Base-by-base conservation (phyloP, 1,284 basidiomycete genomes). In the Cryptococcus sp. region DNA sequence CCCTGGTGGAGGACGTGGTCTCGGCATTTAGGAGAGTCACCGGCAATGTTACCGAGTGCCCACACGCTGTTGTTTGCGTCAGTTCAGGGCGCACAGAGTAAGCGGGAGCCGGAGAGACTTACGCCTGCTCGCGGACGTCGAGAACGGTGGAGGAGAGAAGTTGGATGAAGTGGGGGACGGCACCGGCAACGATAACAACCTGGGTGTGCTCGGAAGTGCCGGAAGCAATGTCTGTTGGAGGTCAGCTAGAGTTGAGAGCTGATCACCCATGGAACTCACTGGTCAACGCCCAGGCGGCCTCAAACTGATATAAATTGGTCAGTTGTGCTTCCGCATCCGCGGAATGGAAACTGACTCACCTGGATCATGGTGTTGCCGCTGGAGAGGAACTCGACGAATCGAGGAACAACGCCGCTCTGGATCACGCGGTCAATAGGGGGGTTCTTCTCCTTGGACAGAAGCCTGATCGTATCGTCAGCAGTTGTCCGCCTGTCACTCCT, bases 391-490 rank as follows among this genome's bases (percentile, higher is more conserved):
- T 97, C 87, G 58, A 98, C 96, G 69, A 99, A 98, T 60, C 95
- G 90, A 58, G 92, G 89, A 38, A 99, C 92, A 52, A 99, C 95
- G 60, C 91, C 90, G 78, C 93, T 96, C 70, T 93, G 91, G 77
- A 99, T 98, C 67, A 99, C 96, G 72, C 87, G 87, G 78, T 98
- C 96, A 76, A 99, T 99, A n/a, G 95, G 95, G 39, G 95, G 95
- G 77, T 98, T 99, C 82, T 94, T 95, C 82, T 99, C 95, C 82
- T 99, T 99, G 67, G 95, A 98, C 59, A 98, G 85, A 46, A 96
- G 82, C 77, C 75, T 76, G 47, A 12, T 16, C 23, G 39, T 48
- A 23, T 39, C 15, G 52, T 60, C 44, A 61, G 57, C 52, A 18
- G 28, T 9, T 1, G 7, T 42, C 35, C 38, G 36, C 28, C 40